Base-by-base conservation (phyloP, 1,139 yeast genomes). In the Suhomyces bolitotheri region DNA sequence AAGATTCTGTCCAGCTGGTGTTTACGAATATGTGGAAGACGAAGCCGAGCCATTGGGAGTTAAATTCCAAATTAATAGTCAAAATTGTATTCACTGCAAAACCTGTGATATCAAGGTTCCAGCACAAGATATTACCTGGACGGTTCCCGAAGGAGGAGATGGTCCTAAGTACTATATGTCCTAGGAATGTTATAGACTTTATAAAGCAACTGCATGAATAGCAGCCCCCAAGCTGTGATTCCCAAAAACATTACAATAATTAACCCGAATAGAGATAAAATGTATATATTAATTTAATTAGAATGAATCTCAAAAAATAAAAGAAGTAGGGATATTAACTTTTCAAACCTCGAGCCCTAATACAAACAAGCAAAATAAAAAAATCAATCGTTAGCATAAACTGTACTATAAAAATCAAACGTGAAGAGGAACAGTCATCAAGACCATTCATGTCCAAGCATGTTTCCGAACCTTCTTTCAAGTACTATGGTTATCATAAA, bases 21-120 rank as follows among this genome's bases (percentile, higher is more conserved):
- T 92, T 9, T 92, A 92, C 58, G 98, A 92, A 62, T 92, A 88
- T 54, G 71, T 88, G 16, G 83, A 83, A 43, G 94, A 85, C 53
- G 80, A 75, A 34, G 56, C 56, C 10, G 73, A 77, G 36, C 60
- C 66, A 8, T 49, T 68, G 26, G 94, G 94, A 4, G 95, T 88
- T 20, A 75, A 79, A 52, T 90, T 92, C 65, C 94, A 88, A 59
- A 90, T 92, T 60, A 92, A 92, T 63, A 77, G 95, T 15, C 98
- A 92, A 61, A 92, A 92, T 63, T 92, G 98, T 67, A 89, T 92
- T 47, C 98, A 92, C 61, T 92, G 98, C 67, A 92, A 92, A 64
- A 90, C 97, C 1, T 92, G 98, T 68, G 98, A 92, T 62, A 92
- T 92, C 58, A 92, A 92, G 63, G 94, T 84, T 11, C 98, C 98